Conservation (phyloP, 306 rosid genomes). For the Pachyrhizus erosus region DNA sequence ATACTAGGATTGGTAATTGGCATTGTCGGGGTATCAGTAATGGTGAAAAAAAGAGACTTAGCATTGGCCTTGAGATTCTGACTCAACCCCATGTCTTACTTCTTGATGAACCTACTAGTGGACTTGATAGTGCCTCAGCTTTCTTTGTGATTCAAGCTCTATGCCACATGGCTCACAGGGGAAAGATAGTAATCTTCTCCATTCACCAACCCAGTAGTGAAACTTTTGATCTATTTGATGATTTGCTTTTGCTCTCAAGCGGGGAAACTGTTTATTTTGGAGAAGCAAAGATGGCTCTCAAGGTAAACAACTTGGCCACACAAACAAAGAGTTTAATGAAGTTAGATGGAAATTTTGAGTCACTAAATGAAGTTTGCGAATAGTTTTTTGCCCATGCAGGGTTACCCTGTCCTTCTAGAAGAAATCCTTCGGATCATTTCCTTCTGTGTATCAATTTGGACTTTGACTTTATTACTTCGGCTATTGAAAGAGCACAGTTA, state of each 20-base stretch:
- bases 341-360: conserved; percentile 6
- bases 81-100: conserved; percentile 67
- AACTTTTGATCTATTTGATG: conserved; percentile 73
- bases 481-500: conserved; percentile 55
- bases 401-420: conserved; percentile 73
- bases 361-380: conserved; percentile 16
- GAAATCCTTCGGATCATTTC: conserved; percentile 84
- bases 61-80: conserved; percentile 76
- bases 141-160: conserved; percentile 72
- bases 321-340: not conserved
- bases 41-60: conserved; percentile 79
- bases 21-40: conserved; percentile 75
- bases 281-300: conserved; percentile 55
- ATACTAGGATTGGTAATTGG: conserved; percentile 79
- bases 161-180: conserved; percentile 63
- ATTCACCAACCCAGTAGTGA: conserved; percentile 83
- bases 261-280: conserved; percentile 82
- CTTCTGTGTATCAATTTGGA: conserved; percentile 71
- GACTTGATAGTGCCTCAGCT: conserved; percentile 85
- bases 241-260: conserved; percentile 64
- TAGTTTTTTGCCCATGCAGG: conserved; percentile 84
- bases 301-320: conserved; percentile 49
- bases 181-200: conserved; percentile 65
- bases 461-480: conserved; percentile 58
- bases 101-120: conserved; percentile 88